These are phyloP conservation scores for Stemphylium vesicarium DNA, from an alignment of 2,329 filamentous ascomycete species.

Conservation along the genomic window DNA sequence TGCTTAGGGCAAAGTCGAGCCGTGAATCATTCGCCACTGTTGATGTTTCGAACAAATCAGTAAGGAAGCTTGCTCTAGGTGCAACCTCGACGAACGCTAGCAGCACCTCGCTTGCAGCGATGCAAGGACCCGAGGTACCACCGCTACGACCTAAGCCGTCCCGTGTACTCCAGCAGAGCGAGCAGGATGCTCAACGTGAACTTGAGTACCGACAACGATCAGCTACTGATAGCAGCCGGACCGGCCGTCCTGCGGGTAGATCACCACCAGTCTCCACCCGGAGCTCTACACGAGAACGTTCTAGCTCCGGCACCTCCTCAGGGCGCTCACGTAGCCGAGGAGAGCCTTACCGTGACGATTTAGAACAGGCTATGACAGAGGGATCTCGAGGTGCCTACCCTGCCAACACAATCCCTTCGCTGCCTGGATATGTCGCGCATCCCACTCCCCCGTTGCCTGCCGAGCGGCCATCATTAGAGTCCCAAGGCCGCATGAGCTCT, in stretches of 20 bases:
- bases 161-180: slow-evolving; percentile 42
- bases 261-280: slow-evolving; percentile 51
- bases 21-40: slow-evolving; percentile 66
- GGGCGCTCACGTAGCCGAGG: slow-evolving; percentile 62
- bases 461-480: slow-evolving; percentile 37
- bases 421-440: slow-evolving; percentile 43
- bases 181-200: slow-evolving; percentile 45
- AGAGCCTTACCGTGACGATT: slow-evolving; percentile 58
- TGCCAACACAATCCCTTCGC: slow-evolving; percentile 42
- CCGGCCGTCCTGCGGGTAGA: slow-evolving; percentile 35
- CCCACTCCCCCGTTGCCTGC: slow-evolving; percentile 36
- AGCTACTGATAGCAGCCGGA: slow-evolving; percentile 44
- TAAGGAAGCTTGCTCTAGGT: slow-evolving; percentile 67
- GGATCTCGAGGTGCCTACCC: slow-evolving; percentile 45
- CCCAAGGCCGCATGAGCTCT: slow-evolving; percentile 37
- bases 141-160: slow-evolving; percentile 38
- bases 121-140: slow-evolving; percentile 32
- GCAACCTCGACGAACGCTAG: slow-evolving; percentile 47
- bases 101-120: slow-evolving; percentile 42
- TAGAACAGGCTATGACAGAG: slow-evolving; percentile 58
- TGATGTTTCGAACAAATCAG: slow-evolving; percentile 60
- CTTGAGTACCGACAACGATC: slow-evolving; percentile 39
- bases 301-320: slow-evolving; percentile 60
- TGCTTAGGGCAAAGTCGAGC: slow-evolving; percentile 71
- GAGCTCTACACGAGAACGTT: slow-evolving; percentile 57